Evolutionary conservation across 2,329 filamentous ascomycete genomes (phyloP).

Genomic region (Thielaviopsis populi): DNA sequence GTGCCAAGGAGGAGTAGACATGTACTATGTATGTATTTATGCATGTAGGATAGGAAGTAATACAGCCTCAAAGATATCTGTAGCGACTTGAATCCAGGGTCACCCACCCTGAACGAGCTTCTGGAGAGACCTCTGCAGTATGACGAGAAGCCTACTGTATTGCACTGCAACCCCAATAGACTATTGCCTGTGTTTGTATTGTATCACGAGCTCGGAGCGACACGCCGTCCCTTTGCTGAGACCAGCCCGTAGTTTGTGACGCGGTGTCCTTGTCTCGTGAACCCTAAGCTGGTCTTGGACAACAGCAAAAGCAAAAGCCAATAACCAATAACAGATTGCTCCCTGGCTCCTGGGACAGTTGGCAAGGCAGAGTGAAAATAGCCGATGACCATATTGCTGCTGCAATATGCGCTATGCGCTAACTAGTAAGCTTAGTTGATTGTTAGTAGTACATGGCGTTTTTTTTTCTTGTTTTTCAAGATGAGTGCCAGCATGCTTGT

Average conservation of each 20-base stretch:
- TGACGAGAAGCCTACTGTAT: no score
- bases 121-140: not conserved
- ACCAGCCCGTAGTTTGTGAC: not conserved
- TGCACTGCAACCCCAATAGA: not conserved
- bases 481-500: no score
- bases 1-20: conserved; percentile 55
- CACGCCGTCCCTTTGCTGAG: not conserved
- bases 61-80: not conserved
- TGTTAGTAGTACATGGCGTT: not conserved
- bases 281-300: not conserved
- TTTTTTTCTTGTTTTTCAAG: no score
- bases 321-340: no score
- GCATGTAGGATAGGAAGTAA: conserved; percentile 7
- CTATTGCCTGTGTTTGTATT: not conserved
- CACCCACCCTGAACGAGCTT: not conserved
- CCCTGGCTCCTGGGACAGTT: not conserved
- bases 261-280: not conserved
- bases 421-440: not conserved
- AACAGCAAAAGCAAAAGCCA: not conserved
- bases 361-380: not conserved
- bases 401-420: not conserved
- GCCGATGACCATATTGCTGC: not conserved
- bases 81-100: not conserved
- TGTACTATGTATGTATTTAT: not conserved
- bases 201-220: not conserved